Percentiles rank a stretch among this genome's conserved stretches.
Conservation (phyloP, 257 asterid species). For the Solanum paucissectum region DNA sequence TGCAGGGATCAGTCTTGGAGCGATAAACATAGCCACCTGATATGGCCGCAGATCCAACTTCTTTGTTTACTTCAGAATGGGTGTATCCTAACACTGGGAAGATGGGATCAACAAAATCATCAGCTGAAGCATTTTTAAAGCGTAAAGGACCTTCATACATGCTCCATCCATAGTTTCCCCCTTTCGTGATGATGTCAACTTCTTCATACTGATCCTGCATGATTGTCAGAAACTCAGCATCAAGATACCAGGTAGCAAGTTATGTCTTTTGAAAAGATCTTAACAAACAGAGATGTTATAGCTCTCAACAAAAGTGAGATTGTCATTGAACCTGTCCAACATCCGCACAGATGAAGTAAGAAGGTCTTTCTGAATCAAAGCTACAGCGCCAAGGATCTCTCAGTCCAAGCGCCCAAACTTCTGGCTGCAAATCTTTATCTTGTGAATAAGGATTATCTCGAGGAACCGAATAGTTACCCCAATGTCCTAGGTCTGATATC, state of each 20-base stretch:
- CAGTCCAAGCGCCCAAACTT: conserved; percentile 78
- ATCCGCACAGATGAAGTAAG: conserved; percentile 77
- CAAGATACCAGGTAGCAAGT: not conserved
- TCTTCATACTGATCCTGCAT: conserved; percentile 75
- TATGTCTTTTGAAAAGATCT: not conserved
- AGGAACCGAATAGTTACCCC: conserved; percentile 88
- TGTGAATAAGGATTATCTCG: conserved; percentile 59
- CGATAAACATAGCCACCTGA: conserved; percentile 82
- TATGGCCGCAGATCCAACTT: conserved; percentile 81
- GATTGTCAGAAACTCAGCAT: not conserved
- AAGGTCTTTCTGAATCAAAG: conserved; percentile 84
- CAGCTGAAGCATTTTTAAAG: conserved; percentile 45
- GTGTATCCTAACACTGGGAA: conserved; percentile 71
- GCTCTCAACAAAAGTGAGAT: not conserved
- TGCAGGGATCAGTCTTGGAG: conserved; percentile 77
- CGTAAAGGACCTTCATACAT: conserved; percentile 62
- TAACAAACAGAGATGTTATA: not conserved
- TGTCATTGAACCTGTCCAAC: conserved; percentile 53
- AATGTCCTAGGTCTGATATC: conserved; percentile 36
- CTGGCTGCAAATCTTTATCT: conserved; percentile 52
- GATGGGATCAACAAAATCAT: conserved; percentile 47
- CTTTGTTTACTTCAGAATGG: conserved; percentile 54
- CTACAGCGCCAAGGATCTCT: conserved; percentile 95
- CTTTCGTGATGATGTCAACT: conserved; percentile 74
- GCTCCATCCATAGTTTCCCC: conserved; percentile 95